Evolutionary conservation across 441 rosid genomes (phyloP).

Genomic region (Brassica balearica): DNA sequence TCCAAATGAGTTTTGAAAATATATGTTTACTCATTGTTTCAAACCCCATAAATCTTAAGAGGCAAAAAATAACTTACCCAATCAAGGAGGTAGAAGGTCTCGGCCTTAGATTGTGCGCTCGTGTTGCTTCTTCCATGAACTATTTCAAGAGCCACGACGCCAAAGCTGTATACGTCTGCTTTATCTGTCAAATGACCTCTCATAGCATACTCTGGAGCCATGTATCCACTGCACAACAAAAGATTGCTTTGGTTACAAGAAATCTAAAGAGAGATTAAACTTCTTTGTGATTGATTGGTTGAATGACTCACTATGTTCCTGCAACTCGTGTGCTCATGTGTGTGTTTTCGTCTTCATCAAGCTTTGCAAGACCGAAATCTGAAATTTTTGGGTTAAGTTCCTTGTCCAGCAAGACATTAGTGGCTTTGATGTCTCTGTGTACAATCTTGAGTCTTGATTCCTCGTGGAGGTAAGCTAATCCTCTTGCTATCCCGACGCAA

Average conservation of each 20-base stretch:
- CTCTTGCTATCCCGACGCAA: conserved; percentile 70
- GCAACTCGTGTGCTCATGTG: conserved; percentile 86
- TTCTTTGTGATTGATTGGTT: background rate
- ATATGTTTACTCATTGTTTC: background rate
- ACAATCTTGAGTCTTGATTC: conserved; percentile 86
- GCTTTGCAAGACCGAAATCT: conserved; percentile 87
- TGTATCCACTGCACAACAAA: conserved; percentile 58
- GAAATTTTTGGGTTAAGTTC: conserved; percentile 79
- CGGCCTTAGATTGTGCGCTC: background rate
- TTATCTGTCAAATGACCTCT: background rate
- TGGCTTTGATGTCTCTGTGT: conserved; percentile 84
- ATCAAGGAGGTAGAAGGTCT: background rate
- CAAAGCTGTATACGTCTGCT: background rate
- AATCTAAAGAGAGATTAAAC: background rate
- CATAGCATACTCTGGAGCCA: background rate
- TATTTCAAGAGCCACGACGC: background rate
- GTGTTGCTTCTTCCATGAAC: background rate
- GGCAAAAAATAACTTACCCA: conserved; percentile 55
- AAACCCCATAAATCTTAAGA: background rate
- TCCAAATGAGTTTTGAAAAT: background rate
- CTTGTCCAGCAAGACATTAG: conserved; percentile 80
- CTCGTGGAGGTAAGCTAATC: conserved; percentile 82
- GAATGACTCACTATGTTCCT: conserved; percentile 70
- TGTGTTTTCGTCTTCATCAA: conserved; percentile 82
- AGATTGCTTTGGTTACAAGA: background rate